Evolutionary conservation across 2,329 filamentous ascomycete genomes (phyloP).

Genomic region (Samsoniella hepiali): DNA sequence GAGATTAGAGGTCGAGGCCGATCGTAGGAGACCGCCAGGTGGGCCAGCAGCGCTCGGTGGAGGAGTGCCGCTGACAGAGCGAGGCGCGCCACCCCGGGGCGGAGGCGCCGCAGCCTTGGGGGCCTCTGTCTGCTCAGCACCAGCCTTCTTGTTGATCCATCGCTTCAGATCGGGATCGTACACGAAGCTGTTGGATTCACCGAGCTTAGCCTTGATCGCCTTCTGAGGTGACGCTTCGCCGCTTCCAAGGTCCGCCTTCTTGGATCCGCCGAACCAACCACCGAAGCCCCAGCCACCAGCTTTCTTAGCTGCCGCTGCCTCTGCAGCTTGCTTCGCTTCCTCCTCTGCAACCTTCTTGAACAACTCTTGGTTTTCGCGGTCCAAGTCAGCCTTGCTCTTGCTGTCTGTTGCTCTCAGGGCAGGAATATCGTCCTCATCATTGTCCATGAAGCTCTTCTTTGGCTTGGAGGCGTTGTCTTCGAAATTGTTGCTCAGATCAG

Average conservation of each 20-base stretch:
- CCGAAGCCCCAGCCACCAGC: conserved; percentile 69
- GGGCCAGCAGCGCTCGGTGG: conserved; percentile 40
- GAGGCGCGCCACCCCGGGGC: conserved; percentile 58
- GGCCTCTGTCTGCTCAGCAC: conserved; percentile 57
- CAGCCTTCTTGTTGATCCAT: conserved; percentile 95
- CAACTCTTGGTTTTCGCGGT: conserved; percentile 78
- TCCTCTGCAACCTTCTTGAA: conserved; percentile 80
- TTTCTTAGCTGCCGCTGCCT: conserved; percentile 50
- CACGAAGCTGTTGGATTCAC: conserved; percentile 87
- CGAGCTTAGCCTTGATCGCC: conserved; percentile 87
- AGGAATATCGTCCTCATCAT: conserved; percentile 71
- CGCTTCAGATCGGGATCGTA: conserved; percentile 96
- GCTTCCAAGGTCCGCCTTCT: conserved; percentile 37
- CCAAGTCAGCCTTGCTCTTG: conserved; percentile 64
- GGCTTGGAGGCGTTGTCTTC: conserved; percentile 52
- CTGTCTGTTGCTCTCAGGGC: conserved; percentile 44
- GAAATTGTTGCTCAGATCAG: conserved; percentile 42
- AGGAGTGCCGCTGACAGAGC: conserved; percentile 52
- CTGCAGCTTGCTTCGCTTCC: conserved; percentile 61
- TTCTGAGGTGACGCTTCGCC: conserved; percentile 51
- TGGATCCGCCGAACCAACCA: conserved; percentile 79
- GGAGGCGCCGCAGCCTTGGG: conserved; percentile 74
- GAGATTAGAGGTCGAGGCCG: conserved; percentile 30
- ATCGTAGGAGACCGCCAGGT: conserved; percentile 28
- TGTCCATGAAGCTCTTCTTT: conserved; percentile 77